A percentile compares a stretch with the other conserved stretches of the same genome.
phyloP scores from a whole-genome alignment of 768 basidiomycete genomes.

The Cystobasidium tubakii region DNA sequence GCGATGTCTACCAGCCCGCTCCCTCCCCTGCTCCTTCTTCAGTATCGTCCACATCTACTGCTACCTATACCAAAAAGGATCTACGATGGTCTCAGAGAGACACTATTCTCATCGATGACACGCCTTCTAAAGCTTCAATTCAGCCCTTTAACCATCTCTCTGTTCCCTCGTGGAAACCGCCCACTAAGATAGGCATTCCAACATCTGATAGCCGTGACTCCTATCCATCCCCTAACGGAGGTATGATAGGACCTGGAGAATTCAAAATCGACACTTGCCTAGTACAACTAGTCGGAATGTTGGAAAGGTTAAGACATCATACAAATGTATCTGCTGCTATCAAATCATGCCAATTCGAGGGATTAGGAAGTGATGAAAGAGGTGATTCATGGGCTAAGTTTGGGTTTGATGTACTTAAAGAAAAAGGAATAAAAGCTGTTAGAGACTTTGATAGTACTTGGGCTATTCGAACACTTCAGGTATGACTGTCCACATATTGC shows the following conservation, averaged over 20 bases:
- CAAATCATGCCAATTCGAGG: background rate
- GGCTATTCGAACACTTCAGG: background rate
- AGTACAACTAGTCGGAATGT: conserved; percentile 22
- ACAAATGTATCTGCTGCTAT: conserved; percentile 17
- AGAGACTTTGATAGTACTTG: conserved; percentile 21
- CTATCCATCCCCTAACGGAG: background rate
- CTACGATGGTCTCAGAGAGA: conserved; percentile 31
- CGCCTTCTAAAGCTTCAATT: conserved; percentile 6
- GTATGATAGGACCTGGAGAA: background rate
- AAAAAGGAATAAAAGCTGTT: background rate
- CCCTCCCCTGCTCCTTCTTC: conserved; percentile 1
- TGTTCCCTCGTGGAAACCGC: conserved; percentile 19
- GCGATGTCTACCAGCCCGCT: background rate
- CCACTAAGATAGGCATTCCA: background rate
- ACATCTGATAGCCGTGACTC: background rate
- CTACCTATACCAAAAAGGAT: background rate
- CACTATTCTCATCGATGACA: conserved; percentile 34
- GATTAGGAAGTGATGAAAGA: background rate
- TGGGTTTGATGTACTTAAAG: background rate
- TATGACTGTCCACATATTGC: background rate
- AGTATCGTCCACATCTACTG: background rate
- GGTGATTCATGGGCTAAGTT: background rate
- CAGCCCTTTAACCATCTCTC: conserved; percentile 27
- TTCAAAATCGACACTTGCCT: background rate
- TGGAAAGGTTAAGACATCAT: conserved; percentile 12